Conservation (phyloP, 768 basidiomycete genomes). For the Lanmaoa pseudosensibilis region DNA sequence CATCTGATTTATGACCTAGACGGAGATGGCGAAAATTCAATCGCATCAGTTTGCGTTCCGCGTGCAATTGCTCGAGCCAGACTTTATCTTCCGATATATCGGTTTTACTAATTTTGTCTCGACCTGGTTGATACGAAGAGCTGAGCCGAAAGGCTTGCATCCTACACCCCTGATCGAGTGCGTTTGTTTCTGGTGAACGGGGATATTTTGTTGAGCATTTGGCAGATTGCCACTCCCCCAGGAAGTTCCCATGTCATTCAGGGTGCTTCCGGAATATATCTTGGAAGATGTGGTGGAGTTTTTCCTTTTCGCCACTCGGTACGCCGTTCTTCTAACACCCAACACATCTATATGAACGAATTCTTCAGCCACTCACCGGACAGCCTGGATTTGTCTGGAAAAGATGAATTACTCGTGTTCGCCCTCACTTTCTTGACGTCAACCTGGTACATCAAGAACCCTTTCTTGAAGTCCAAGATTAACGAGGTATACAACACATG, state of each 20-base stretch:
- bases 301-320: slow-evolving; percentile 82
- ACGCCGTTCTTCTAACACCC: slow-evolving; percentile 22
- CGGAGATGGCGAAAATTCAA: slow-evolving; percentile 67
- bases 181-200: slow-evolving; percentile 27
- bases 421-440: slow-evolving; percentile 88
- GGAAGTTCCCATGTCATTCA: slow-evolving; percentile 83
- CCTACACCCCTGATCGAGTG: slow-evolving; percentile 70
- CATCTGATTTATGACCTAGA: slow-evolving; percentile 38
- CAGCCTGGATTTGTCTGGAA: slow-evolving; percentile 80
- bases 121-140: slow-evolving; percentile 90
- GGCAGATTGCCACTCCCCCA: slow-evolving; percentile 80
- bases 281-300: slow-evolving; percentile 93
- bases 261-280: slow-evolving; percentile 89
- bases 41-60: slow-evolving; percentile 79
- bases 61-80: slow-evolving; percentile 84
- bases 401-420: slow-evolving; percentile 84
- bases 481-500: slow-evolving; percentile 66
- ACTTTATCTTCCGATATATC: slow-evolving; percentile 73
- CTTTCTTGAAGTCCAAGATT: slow-evolving; percentile 94
- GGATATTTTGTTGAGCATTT: slow-evolving; percentile 5
- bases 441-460: slow-evolving; percentile 98
- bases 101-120: slow-evolving; percentile 89
- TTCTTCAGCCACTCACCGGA: slow-evolving; percentile 62
- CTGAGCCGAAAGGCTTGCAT: slow-evolving; percentile 77
- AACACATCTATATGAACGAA: background rate